phyloP scores from a whole-genome alignment of 2,329 filamentous ascomycete genomes.

The Grosmannia clavigera region DNA sequence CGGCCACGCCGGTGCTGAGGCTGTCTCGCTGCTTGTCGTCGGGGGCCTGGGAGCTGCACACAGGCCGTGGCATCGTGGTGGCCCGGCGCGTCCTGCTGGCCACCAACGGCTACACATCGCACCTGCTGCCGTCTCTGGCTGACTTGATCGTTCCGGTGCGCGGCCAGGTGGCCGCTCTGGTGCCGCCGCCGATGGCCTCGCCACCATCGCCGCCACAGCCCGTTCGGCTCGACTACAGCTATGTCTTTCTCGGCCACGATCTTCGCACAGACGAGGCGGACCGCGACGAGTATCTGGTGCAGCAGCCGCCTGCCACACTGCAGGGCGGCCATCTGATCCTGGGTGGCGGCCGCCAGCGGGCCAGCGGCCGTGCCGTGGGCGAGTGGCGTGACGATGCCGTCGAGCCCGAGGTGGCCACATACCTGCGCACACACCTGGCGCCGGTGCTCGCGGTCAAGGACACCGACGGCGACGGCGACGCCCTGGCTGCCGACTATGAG shows the following conservation, averaged over 20 bases:
- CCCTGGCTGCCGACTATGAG: slow-evolving; percentile 43
- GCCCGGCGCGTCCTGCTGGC: slow-evolving; percentile 59
- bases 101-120: slow-evolving; percentile 74
- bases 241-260: slow-evolving; percentile 43
- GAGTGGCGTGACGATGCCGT: slow-evolving; percentile 23
- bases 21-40: slow-evolving; percentile 24
- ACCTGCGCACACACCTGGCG: slow-evolving; percentile 36
- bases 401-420: slow-evolving; percentile 34
- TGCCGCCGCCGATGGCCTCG: slow-evolving; percentile 47
- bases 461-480: slow-evolving; percentile 12
- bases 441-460: slow-evolving; percentile 19
- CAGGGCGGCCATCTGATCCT: slow-evolving; percentile 50
- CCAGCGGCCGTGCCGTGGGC: slow-evolving; percentile 30
- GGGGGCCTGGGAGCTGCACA: slow-evolving; percentile 48
- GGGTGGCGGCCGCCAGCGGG: slow-evolving; percentile 54
- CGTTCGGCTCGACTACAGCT: slow-evolving; percentile 39
- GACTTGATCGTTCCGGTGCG: slow-evolving; percentile 66
- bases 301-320: slow-evolving; percentile 34
- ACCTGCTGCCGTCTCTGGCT: slow-evolving; percentile 55
- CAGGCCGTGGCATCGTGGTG: slow-evolving; percentile 52
- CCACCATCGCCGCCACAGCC: slow-evolving; percentile 19
- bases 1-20: slow-evolving; percentile 51
- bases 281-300: slow-evolving; percentile 61
- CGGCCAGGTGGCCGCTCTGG: slow-evolving; percentile 58
- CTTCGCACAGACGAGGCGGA: slow-evolving; percentile 13